Evolutionary conservation across 2,329 filamentous ascomycete species (phyloP), one percentile per base, ranked within the genome.

Genomic region (Endocalyx cinctus): DNA sequence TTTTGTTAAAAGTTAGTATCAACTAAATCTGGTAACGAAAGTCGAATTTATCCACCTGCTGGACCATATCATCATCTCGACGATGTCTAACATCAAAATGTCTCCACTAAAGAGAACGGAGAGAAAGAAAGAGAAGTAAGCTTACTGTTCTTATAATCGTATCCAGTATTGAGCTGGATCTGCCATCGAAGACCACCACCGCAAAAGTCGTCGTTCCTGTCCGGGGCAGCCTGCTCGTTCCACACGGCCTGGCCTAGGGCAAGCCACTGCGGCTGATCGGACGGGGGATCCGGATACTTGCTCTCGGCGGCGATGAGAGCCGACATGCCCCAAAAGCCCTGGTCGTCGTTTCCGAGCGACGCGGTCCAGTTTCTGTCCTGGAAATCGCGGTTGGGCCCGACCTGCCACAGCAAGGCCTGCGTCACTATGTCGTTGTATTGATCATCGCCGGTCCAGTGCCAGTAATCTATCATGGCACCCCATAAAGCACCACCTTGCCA

Each of bases 131-230:
- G 20, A 23, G 8, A 23, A n/a, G 20, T 8, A 13, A 15, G 39
- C 52, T 29, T 47, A 57, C 50, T 58, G 41, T 69, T 68, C 50
- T 70, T 66, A 49, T 66, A 66, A 35, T 58, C 51, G 39, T 60
- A 64, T 13, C 78, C 78, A 18, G 57, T 66, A 47, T 81, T 79
- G 46, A 67, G 71, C 3, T 69, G 59, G 31, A 83, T 75, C 58
- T 84, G 80, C 81, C 81, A 84, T 41, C 72, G 69, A 42, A 85
- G 50, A 5, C 80, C 80, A 33, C 79, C 79, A 29, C 63, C 65
- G 50, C 80, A 84, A 1, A 66, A 66, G 0, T 54, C 44, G 45
- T 82, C 72, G 68, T 75, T 79, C 15, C 77, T 66, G 22, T 73
- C 66, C 7, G 57, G 49, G 8, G 52, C 48, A 2, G 69, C 70